Evolutionary conservation across 2,329 filamentous ascomycete genomes (phyloP).

Genomic region (Pseudocercospora eumusae): DNA sequence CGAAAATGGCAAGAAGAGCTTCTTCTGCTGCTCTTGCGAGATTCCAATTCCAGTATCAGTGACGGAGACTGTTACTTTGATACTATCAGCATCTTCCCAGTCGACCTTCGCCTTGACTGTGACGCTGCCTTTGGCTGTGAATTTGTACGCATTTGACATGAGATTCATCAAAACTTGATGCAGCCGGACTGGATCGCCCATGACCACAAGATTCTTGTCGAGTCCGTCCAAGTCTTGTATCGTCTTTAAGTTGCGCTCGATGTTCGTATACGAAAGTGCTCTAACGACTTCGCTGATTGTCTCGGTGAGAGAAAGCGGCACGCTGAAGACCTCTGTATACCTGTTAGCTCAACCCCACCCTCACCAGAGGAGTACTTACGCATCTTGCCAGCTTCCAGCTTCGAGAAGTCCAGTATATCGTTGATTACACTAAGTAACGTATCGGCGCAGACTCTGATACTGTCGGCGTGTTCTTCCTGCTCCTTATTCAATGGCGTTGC

Average conservation of each 20-base stretch:
- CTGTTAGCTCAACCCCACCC: background rate
- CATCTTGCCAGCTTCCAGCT: conserved; percentile 57
- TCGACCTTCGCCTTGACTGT: conserved; percentile 77
- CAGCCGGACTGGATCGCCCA: conserved; percentile 54
- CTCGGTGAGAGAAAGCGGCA: conserved; percentile 54
- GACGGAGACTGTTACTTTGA: conserved; percentile 81
- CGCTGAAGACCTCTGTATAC: conserved; percentile 56
- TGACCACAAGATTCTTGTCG: conserved; percentile 55
- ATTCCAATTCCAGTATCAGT: conserved; percentile 91
- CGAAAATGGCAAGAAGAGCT: conserved; percentile 88
- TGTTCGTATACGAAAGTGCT: conserved; percentile 63
- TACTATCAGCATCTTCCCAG: conserved; percentile 67
- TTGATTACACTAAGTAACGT: conserved; percentile 56
- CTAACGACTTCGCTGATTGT: conserved; percentile 66
- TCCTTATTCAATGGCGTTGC: conserved; percentile 58
- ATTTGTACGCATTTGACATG: conserved; percentile 91
- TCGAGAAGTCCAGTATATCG: conserved; percentile 55
- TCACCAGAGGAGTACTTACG: conserved; percentile 19
- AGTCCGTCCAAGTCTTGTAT: conserved; percentile 56
- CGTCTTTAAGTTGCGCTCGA: conserved; percentile 61
- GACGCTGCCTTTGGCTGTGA: conserved; percentile 82
- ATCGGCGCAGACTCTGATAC: conserved; percentile 64
- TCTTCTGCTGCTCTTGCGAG: conserved; percentile 74
- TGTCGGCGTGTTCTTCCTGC: conserved; percentile 64
- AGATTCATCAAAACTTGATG: conserved; percentile 69